These are phyloP conservation scores for Begonia loranthoides DNA, from an alignment of 306 rosid species.

Conservation along the genomic window DNA sequence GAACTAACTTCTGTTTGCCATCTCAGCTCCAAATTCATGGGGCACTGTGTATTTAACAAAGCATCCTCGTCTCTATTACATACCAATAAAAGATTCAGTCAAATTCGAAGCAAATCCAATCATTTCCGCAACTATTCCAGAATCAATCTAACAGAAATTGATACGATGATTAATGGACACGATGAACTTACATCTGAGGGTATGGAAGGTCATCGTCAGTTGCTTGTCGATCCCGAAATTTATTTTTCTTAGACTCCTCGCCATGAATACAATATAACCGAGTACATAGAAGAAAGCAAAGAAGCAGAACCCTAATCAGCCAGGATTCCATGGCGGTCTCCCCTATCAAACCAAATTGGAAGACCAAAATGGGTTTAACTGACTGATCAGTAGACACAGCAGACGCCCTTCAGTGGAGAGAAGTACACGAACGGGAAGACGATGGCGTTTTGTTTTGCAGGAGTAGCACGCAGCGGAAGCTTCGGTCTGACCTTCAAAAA, in stretches of 20 bases:
- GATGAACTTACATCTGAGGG: constrained; percentile 55
- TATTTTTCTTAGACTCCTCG: constrained; percentile 42
- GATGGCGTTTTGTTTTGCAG: too few species aligned
- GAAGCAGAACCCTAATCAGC: constrained; percentile 17
- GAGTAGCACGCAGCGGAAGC: too few species aligned
- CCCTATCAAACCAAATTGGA: background rate
- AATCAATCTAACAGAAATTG: background rate
- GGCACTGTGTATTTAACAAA: constrained; percentile 66
- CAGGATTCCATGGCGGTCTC: constrained; percentile 45
- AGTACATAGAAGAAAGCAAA: constrained; percentile 29
- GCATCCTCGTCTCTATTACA: constrained; percentile 70
- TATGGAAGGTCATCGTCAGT: constrained; percentile 67
- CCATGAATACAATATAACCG: constrained; percentile 25
- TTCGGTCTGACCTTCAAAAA: too few species aligned
- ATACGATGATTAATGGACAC: background rate
- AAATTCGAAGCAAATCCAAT: constrained; percentile 1
- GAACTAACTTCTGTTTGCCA: constrained; percentile 99
- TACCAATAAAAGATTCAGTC: background rate
- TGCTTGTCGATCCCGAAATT: constrained; percentile 83
- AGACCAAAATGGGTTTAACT: background rate
- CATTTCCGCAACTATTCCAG: constrained; percentile 1
- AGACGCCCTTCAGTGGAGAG: background rate
- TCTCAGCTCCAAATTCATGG: constrained; percentile 89
- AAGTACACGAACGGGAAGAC: too few species aligned
- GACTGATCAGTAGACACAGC: background rate